These are phyloP conservation scores for Kalanchoe fedtschenkoi DNA, from an alignment of 164 flowering plant genomes.

Conservation along the genomic window DNA sequence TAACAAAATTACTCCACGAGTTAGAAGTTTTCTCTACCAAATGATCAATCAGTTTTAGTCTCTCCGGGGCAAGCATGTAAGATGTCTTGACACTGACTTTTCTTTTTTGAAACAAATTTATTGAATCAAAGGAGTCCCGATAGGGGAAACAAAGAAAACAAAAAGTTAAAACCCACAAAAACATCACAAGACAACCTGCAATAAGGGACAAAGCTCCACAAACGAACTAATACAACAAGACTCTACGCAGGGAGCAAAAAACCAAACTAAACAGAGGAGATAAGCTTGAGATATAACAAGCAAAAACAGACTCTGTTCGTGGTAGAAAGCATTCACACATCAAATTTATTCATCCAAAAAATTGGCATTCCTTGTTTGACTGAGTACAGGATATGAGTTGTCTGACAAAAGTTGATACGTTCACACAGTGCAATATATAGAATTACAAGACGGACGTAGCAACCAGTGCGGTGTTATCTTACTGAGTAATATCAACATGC, in stretches of 20 bases:
- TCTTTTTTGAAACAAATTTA: too few relatives aligned
- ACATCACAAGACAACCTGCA: neutral
- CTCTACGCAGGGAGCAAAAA: too few relatives aligned
- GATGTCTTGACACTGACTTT: neutral
- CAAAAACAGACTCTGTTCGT: too few relatives aligned
- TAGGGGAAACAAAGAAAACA: too few relatives aligned
- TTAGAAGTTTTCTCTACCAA: neutral
- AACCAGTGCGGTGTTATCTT: neutral
- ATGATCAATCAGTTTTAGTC: constrained; percentile 1
- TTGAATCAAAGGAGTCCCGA: too few relatives aligned
- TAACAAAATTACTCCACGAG: neutral
- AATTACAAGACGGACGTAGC: neutral
- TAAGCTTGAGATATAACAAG: too few relatives aligned
- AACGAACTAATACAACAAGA: too few relatives aligned
- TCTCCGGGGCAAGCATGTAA: neutral
- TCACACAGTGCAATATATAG: neutral
- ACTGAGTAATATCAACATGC: neutral
- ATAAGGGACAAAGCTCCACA: too few relatives aligned
- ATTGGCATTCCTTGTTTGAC: neutral
- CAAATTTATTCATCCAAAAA: neutral
- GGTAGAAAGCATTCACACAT: neutral
- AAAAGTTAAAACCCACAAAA: too few relatives aligned
- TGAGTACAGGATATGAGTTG: neutral
- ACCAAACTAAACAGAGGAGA: too few relatives aligned
- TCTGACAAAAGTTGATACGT: neutral